phyloP scores from a whole-genome alignment of 2,329 filamentous ascomycete genomes.

The Colletotrichum navitas region DNA sequence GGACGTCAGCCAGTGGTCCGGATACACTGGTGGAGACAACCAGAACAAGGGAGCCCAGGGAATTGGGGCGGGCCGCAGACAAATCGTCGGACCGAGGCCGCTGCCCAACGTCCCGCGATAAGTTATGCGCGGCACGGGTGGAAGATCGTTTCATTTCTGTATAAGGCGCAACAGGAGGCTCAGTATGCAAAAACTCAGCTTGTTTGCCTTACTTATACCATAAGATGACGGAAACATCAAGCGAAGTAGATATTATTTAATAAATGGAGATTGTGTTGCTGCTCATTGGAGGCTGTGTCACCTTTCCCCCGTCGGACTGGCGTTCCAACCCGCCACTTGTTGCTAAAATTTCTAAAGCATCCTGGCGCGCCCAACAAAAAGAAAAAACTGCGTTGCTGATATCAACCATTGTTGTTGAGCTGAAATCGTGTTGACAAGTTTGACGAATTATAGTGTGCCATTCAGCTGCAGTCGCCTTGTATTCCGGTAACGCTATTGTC shows the following conservation, averaged over 20 bases:
- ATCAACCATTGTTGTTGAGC: no score
- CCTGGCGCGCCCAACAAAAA: no score
- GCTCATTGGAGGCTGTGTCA: neutral
- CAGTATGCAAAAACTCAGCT: neutral
- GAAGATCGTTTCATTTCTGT: slow-evolving; percentile 2
- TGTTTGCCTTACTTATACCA: slow-evolving; percentile 2
- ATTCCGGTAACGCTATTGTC: neutral
- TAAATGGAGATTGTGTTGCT: neutral
- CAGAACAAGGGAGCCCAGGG: slow-evolving; percentile 76
- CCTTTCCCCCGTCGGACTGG: neutral
- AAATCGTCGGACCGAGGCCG: slow-evolving; percentile 84
- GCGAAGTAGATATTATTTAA: slow-evolving; percentile 3
- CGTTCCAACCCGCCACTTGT: neutral
- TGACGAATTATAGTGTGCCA: no score
- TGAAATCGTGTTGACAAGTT: no score
- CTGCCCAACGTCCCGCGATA: slow-evolving; percentile 56
- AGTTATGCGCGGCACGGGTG: neutral
- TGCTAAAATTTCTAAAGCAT: no score
- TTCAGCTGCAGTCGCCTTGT: no score
- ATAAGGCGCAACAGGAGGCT: slow-evolving; percentile 9
- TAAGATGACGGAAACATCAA: neutral
- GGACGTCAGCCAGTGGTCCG: slow-evolving; percentile 82
- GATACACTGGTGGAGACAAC: slow-evolving; percentile 80
- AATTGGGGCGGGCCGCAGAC: slow-evolving; percentile 77
- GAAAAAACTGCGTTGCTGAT: no score